phyloP scores from a whole-genome alignment of 768 basidiomycete genomes.

The Nidularia sp. region DNA sequence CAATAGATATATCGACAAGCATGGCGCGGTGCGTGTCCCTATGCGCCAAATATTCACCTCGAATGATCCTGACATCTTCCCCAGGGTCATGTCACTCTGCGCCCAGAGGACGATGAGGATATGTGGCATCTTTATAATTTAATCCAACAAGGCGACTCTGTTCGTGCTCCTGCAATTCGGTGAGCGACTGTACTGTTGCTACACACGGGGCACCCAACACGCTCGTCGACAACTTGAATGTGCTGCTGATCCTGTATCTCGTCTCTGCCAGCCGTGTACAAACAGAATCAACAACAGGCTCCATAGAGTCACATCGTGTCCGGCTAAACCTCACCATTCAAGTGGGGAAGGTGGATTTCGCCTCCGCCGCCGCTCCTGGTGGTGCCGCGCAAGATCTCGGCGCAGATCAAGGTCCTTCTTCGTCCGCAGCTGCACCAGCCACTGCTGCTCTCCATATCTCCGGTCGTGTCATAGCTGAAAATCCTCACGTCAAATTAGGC shows the following conservation, averaged over 20 bases:
- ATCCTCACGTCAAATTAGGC: conserved; percentile 85
- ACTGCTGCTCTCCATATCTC: conserved; percentile 77
- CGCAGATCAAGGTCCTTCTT: conserved; percentile 28
- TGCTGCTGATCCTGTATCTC: conserved; percentile 2
- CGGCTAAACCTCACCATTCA: conserved; percentile 79
- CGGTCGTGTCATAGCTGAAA: conserved; percentile 83
- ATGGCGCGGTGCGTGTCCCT: conserved; percentile 56
- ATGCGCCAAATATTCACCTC: conserved; percentile 5
- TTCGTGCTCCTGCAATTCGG: conserved; percentile 85
- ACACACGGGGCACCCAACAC: too few relatives aligned
- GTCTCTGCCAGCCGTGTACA: conserved; percentile 75
- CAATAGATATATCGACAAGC: conserved; percentile 79
- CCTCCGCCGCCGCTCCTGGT: conserved; percentile 57
- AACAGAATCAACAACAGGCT: conserved; percentile 88
- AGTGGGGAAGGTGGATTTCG: conserved; percentile 79
- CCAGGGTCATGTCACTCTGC: conserved; percentile 90
- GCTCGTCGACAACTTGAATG: background rate
- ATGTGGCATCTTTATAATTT: conserved; percentile 99
- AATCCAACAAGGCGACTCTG: conserved; percentile 83
- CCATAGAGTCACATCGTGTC: conserved; percentile 87
- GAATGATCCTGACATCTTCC: conserved; percentile 24
- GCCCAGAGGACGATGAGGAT: conserved; percentile 97
- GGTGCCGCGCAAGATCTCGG: conserved; percentile 40
- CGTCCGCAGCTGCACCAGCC: conserved; percentile 20
- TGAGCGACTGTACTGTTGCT: conserved; percentile 22